A percentile compares a stretch with the other conserved stretches of the same genome.
phyloP scores from a whole-genome alignment of 495 filamentous ascomycete genomes.

The Penicillium bialowiezense region DNA sequence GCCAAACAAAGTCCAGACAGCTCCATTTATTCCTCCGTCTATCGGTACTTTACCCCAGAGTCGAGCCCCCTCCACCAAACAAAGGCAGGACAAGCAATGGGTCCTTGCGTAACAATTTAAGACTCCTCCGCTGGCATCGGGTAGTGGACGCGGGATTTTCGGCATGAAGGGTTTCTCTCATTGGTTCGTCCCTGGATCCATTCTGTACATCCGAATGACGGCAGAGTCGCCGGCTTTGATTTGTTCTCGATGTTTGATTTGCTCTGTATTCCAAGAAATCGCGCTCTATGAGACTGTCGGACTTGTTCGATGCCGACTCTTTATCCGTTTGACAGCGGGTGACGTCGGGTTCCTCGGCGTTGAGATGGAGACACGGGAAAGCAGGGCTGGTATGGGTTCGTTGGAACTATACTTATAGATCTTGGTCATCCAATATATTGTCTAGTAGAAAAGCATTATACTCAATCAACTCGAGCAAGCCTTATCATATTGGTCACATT shows the following conservation, averaged over 20 bases:
- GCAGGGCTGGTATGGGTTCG: not conserved
- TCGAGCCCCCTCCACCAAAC: not conserved
- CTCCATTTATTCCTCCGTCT: conserved; percentile 15
- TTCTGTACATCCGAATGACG: conserved; percentile 18
- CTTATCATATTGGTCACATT: not conserved
- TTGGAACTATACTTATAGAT: conserved; percentile 22
- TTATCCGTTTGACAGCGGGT: conserved; percentile 16
- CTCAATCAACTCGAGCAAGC: not conserved
- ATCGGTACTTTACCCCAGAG: conserved; percentile 26
- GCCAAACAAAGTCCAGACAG: not conserved
- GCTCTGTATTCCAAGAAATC: not conserved
- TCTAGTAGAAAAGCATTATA: conserved; percentile 4
- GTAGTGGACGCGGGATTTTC: conserved; percentile 21
- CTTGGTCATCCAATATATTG: not conserved
- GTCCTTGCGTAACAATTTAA: conserved; percentile 12
- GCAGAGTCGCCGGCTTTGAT: conserved; percentile 9
- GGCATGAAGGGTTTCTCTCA: conserved; percentile 12
- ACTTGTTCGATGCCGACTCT: conserved; percentile 15
- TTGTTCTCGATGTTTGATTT: conserved; percentile 2
- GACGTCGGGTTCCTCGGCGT: conserved; percentile 9
- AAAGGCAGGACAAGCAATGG: not conserved
- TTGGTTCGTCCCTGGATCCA: conserved; percentile 11
- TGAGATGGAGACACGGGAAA: not conserved
- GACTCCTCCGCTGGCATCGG: conserved; percentile 14
- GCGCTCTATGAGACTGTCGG: not conserved